Conservation (phyloP, 495 filamentous ascomycete species). For the Trichoderma gamsii region DNA sequence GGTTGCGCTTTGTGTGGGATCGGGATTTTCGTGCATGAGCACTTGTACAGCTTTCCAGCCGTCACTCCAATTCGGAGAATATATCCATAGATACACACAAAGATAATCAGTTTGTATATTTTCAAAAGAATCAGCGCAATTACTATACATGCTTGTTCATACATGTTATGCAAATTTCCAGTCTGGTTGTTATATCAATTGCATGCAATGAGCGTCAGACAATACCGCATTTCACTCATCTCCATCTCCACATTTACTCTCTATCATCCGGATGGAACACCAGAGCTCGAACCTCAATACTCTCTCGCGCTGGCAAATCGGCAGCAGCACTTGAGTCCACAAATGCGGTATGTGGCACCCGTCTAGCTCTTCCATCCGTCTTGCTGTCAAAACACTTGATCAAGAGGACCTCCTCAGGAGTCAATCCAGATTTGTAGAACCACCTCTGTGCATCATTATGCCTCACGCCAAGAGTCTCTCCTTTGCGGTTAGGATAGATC, state of each 20-base stretch:
- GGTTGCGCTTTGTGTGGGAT: too few species aligned
- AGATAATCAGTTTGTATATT: too few species aligned
- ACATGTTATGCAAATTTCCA: background rate
- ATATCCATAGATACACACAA: too few species aligned
- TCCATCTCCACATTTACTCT: conserved; percentile 19
- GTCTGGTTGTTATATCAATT: background rate
- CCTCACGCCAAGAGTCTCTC: conserved; percentile 66
- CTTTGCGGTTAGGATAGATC: conserved; percentile 65
- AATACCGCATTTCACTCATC: background rate
- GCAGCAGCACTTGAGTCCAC: conserved; percentile 35
- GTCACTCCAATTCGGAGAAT: too few species aligned
- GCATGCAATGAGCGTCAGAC: background rate
- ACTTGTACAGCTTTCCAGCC: too few species aligned
- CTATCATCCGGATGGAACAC: conserved; percentile 41
- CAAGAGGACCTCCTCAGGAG: conserved; percentile 54
- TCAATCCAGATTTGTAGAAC: conserved; percentile 71
- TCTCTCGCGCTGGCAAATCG: conserved; percentile 42
- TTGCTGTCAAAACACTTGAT: conserved; percentile 71
- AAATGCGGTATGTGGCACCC: conserved; percentile 63
- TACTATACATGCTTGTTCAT: too few species aligned
- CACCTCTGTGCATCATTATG: conserved; percentile 55
- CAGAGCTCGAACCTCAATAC: conserved; percentile 57
- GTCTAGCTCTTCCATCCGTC: conserved; percentile 51
- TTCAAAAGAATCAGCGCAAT: too few species aligned
- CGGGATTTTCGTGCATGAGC: too few species aligned